Evolutionary conservation across 1,284 basidiomycete species (phyloP).

Genomic region (Puccinia sorghi): DNA sequence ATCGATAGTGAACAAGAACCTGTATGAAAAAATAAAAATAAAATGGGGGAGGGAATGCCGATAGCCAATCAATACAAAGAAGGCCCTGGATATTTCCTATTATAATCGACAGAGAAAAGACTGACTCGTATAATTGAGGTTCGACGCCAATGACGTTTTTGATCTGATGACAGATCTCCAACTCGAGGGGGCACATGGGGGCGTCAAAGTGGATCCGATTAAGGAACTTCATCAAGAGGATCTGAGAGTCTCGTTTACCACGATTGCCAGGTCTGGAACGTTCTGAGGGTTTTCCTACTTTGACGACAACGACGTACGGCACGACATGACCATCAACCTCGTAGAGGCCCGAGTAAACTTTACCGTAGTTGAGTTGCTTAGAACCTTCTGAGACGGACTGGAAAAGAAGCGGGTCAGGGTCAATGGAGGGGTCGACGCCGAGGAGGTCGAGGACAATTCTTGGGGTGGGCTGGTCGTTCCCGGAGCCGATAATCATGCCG

Average conservation of each 20-base stretch:
- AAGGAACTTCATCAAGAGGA: conserved; percentile 93
- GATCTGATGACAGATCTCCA: conserved; percentile 99
- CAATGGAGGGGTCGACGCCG: conserved; percentile 85
- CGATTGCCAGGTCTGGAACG: conserved; percentile 88
- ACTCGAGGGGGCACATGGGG: conserved; percentile 92
- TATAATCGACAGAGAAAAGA: conserved; percentile 57
- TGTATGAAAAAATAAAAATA: conserved; percentile 54
- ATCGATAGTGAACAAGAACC: conserved; percentile 89
- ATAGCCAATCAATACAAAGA: neutral
- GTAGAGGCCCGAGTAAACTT: conserved; percentile 94
- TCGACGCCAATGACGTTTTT: conserved; percentile 99
- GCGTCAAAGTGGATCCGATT: conserved; percentile 96
- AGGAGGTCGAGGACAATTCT: conserved; percentile 94
- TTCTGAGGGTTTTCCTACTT: conserved; percentile 93
- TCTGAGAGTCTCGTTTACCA: conserved; percentile 95
- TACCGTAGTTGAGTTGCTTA: conserved; percentile 97
- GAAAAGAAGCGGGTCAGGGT: conserved; percentile 93
- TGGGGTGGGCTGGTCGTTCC: conserved; percentile 81
- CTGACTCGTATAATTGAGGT: conserved; percentile 94
- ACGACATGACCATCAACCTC: conserved; percentile 93
- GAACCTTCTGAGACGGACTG: conserved; percentile 88
- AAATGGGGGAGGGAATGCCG: no score
- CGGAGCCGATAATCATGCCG: conserved; percentile 96
- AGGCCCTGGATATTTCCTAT: no score
- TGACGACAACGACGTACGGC: conserved; percentile 93